Evolutionary conservation across 2,329 filamentous ascomycete genomes (phyloP).

Genomic region (Penicillium sp.): DNA sequence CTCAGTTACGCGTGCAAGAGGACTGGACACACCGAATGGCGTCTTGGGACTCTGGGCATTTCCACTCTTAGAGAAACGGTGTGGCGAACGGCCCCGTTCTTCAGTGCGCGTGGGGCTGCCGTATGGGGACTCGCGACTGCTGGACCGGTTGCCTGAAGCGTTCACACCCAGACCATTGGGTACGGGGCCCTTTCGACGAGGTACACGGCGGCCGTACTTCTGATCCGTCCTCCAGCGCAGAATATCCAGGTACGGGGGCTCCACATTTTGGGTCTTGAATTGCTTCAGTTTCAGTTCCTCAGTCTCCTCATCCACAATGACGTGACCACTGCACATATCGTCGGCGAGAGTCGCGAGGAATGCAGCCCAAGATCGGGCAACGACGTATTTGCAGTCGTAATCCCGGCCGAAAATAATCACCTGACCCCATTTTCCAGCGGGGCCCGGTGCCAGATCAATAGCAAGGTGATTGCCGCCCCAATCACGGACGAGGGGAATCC

Average conservation of each 20-base stretch:
- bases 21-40: slow-evolving; percentile 44
- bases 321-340: slow-evolving; percentile 84
- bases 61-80: slow-evolving; percentile 46
- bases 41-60: slow-evolving; percentile 46
- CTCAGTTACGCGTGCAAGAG: slow-evolving; percentile 48
- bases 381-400: slow-evolving; percentile 97
- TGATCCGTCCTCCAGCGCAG: slow-evolving; percentile 93
- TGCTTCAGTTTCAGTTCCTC: slow-evolving; percentile 88
- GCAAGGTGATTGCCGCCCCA: slow-evolving; percentile 99
- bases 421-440: slow-evolving; percentile 89
- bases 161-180: slow-evolving; percentile 54
- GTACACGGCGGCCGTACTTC: slow-evolving; percentile 70
- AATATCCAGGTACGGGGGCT: slow-evolving; percentile 92
- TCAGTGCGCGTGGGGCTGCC: slow-evolving; percentile 47
- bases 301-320: slow-evolving; percentile 87
- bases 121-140: slow-evolving; percentile 53
- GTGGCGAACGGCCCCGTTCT: slow-evolving; percentile 50
- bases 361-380: slow-evolving; percentile 85
- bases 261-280: slow-evolving; percentile 84
- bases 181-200: slow-evolving; percentile 46
- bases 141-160: slow-evolving; percentile 46
- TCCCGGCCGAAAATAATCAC: slow-evolving; percentile 95
- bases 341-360: slow-evolving; percentile 87
- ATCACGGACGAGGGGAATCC: slow-evolving; percentile 94
- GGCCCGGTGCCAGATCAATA: slow-evolving; percentile 86